Evolutionary conservation across 2,329 filamentous ascomycete genomes (phyloP).

Genomic region (Botrytis elliptica): DNA sequence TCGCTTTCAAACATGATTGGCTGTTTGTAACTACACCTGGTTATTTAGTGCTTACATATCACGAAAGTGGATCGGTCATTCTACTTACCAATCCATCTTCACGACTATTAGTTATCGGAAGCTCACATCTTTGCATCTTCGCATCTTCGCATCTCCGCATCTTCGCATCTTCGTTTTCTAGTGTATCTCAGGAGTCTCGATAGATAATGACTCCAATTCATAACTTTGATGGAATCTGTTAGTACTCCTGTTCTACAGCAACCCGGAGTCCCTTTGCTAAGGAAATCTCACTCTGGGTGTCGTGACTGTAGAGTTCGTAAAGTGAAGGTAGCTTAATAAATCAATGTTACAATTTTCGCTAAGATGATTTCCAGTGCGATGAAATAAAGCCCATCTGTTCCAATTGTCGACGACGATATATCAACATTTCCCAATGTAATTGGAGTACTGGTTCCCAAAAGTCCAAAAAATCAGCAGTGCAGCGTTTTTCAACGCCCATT

Average conservation of each 20-base stretch:
- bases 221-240: too few species aligned
- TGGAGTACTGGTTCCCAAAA: neutral
- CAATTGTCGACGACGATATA: neutral
- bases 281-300: too few species aligned
- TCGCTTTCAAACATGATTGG: slow-evolving; percentile 1
- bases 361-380: neutral
- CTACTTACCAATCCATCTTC: neutral
- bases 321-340: too few species aligned
- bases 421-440: neutral
- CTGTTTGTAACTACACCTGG: neutral
- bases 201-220: too few species aligned
- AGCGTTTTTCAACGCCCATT: neutral
- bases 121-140: neutral
- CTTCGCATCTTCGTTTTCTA: neutral
- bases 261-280: too few species aligned
- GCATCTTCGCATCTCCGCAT: neutral
- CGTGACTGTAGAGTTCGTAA: too few species aligned
- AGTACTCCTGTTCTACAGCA: too few species aligned
- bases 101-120: neutral
- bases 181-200: too few species aligned
- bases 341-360: neutral
- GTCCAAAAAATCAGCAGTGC: neutral
- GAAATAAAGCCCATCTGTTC: neutral
- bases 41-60: neutral
- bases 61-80: neutral